Conservation (phyloP, 805 yeast genomes). For the Danielia oregonensis region DNA sequence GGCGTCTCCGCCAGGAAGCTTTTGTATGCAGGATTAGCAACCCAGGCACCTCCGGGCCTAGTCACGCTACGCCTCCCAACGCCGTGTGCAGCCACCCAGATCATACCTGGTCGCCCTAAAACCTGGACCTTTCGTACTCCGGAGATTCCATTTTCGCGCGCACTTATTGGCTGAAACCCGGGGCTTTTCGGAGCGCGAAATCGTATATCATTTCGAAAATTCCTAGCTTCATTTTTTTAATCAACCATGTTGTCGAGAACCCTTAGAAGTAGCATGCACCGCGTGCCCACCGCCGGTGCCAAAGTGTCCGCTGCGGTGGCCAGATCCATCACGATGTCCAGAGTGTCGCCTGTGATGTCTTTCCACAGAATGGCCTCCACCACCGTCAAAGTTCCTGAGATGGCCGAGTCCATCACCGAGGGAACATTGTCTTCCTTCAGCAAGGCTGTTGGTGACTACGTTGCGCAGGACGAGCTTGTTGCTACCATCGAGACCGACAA, state of each 20-base stretch:
- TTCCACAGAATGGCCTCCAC: slow-evolving; percentile 39
- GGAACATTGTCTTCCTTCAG: slow-evolving; percentile 76
- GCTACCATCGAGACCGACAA: slow-evolving; percentile 98
- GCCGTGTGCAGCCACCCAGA: too few relatives aligned
- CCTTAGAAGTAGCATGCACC: slow-evolving; percentile 26
- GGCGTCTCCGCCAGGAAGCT: too few relatives aligned
- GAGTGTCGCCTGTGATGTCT: slow-evolving; percentile 9
- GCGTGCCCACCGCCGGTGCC: slow-evolving; percentile 22
- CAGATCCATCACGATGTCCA: slow-evolving; percentile 14
- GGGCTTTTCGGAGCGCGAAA: slow-evolving; percentile 12
- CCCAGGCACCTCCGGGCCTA: too few relatives aligned
- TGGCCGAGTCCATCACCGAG: slow-evolving; percentile 98
- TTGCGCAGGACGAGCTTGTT: slow-evolving; percentile 79
- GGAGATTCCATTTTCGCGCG: slow-evolving; percentile 14
- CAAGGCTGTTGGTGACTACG: slow-evolving; percentile 83
- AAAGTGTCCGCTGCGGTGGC: slow-evolving; percentile 11
- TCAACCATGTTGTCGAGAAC: slow-evolving; percentile 32
- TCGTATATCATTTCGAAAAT: background rate
- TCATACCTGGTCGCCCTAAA: too few relatives aligned
- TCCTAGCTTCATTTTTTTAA: background rate
- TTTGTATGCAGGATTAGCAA: too few relatives aligned
- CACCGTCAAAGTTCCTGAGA: slow-evolving; percentile 87
- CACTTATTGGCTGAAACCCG: slow-evolving; percentile 17
- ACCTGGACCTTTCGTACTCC: too few relatives aligned
- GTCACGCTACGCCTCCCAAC: too few relatives aligned